Evolutionary conservation across 306 rosid species (phyloP), one percentile per base, ranked within the genome.

Genomic region (Cajanus cajan): DNA sequence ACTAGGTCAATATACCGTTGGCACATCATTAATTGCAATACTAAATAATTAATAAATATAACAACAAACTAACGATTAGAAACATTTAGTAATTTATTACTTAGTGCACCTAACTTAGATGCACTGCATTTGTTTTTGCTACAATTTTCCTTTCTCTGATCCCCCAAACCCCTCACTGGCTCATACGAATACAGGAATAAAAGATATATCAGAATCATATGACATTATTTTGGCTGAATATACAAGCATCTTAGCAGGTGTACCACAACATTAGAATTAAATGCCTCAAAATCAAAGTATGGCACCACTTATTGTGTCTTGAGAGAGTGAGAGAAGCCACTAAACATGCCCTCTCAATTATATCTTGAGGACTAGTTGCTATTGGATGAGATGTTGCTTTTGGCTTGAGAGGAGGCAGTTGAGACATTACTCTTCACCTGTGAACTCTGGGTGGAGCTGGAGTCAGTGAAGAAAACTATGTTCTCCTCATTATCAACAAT

Each of bases 401-500:
- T 80, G 63, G 78, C 69, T 22, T 87, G 84, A 52, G 89, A 81
- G 8, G 93, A 88, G 28, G 68, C 58, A 68, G 75, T 55, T 21
- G 88, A 85, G 62, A 34, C 36, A 18, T 68, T 85, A 71, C 89
- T 85, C 69, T 39, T 83, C n/a, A 59, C 72, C 43, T 84, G 84
- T 37, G 88, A 87, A 76, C 82, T 85, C 80, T 74, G 84, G 22
- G 79, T 80, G 39, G 98, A 86, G 77, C 87, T 83, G 9, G 90
- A 90, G 43, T 91, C 91, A 0, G 92, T 87, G 87, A 70, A 87
- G 85, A 89, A 94, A 57, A 89, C 63, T 9, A 90, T 80, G 44
- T 77, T 57, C 71, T 91, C 97, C 25, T 85, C 84, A 50, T 82
- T 70, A 14, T 89, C 97, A 44, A 24, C 82, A 71, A 92, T 84